Evolutionary conservation across 768 basidiomycete species (phyloP).

Genomic region (Chiua virens): DNA sequence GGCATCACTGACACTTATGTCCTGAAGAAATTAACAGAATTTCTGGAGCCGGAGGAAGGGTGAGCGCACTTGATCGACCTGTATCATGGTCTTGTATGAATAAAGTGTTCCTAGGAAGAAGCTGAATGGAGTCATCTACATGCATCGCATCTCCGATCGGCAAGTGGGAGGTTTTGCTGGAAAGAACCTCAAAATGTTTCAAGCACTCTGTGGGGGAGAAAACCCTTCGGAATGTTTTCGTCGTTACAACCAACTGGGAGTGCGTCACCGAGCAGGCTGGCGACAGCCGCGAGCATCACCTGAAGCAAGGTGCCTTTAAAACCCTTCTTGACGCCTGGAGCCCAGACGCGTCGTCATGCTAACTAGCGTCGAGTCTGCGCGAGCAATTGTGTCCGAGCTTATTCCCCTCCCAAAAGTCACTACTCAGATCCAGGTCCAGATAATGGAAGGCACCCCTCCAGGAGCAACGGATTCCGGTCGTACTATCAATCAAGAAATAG

Average conservation of each 20-base stretch:
- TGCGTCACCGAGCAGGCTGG: constrained; percentile 27
- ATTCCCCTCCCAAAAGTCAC: constrained; percentile 34
- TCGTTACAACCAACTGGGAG: constrained; percentile 50
- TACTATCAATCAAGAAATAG: too few relatives aligned
- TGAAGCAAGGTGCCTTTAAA: constrained; percentile 42
- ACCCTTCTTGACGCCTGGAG: constrained; percentile 42
- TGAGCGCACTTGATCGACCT: neutral
- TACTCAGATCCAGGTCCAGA: constrained; percentile 41
- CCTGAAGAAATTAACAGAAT: too few relatives aligned
- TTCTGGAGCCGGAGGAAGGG: too few relatives aligned
- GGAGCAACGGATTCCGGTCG: too few relatives aligned
- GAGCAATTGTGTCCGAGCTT: constrained; percentile 39
- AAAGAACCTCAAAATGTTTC: constrained; percentile 44
- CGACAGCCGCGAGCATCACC: constrained; percentile 23
- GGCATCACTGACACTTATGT: too few relatives aligned
- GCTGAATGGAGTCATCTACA: constrained; percentile 44
- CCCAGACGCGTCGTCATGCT: constrained; percentile 38
- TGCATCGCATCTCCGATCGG: constrained; percentile 44
- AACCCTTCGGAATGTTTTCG: constrained; percentile 41
- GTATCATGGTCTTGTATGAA: neutral
- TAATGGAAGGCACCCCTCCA: too few relatives aligned
- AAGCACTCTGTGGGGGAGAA: constrained; percentile 44
- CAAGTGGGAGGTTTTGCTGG: constrained; percentile 42
- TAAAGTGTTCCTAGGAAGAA: constrained; percentile 1
- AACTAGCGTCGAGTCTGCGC: constrained; percentile 40